Conservation (phyloP, 139 green algal genomes). For the Nannochloris sp. region DNA sequence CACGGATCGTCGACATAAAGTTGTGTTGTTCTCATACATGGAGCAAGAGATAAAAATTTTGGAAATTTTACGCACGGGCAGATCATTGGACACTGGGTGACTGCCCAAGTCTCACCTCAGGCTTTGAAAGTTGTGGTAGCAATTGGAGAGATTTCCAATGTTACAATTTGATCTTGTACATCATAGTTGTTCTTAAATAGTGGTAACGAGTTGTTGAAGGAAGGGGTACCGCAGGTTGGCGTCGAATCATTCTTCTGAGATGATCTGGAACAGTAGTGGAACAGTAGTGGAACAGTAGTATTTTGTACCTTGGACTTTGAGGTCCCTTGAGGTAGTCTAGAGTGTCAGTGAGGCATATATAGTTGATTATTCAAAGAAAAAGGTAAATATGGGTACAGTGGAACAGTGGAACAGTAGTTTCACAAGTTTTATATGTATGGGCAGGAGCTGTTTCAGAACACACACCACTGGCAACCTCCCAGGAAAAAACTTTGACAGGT, state of each 20-base stretch:
- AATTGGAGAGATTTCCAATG: no score
- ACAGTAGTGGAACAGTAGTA: background rate
- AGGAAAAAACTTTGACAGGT: background rate
- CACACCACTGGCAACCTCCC: background rate
- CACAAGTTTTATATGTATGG: background rate
- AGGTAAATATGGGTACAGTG: background rate
- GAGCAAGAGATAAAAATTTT: background rate
- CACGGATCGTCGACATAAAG: background rate
- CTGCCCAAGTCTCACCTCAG: no score
- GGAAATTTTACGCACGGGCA: conserved; percentile 3
- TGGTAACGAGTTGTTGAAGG: no score
- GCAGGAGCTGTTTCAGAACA: background rate
- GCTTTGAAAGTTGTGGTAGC: no score
- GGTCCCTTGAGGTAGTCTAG: background rate
- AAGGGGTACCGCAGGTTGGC: no score
- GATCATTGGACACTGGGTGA: background rate
- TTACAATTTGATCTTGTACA: no score
- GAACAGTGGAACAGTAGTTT: conserved; percentile 4
- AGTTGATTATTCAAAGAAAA: background rate
- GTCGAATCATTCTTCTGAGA: no score
- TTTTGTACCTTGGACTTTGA: background rate
- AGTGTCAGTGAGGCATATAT: conserved; percentile 1
- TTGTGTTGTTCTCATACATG: conserved; percentile 1
- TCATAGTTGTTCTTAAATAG: no score
- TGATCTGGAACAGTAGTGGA: background rate